Evolutionary conservation across 2,329 filamentous ascomycete genomes (phyloP).

Genomic region (Aspergillus japonicus): DNA sequence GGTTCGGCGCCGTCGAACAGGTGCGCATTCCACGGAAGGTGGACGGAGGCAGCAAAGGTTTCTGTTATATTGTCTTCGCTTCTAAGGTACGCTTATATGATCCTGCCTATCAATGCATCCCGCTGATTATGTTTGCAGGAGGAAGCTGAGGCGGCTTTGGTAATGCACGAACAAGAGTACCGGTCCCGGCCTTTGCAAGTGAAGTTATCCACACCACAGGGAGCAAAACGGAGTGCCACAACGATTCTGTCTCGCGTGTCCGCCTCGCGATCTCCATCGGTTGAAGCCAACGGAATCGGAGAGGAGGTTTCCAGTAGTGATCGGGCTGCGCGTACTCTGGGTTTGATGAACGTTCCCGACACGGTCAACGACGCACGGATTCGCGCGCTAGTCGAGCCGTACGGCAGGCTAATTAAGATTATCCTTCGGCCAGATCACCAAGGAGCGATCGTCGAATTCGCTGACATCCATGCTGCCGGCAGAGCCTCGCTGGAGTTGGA

Average conservation of each 20-base stretch:
- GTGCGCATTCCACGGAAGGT: slow-evolving; percentile 69
- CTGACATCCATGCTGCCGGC: slow-evolving; percentile 67
- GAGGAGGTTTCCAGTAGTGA: slow-evolving; percentile 46
- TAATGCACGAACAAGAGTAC: slow-evolving; percentile 70
- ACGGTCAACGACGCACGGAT: slow-evolving; percentile 88
- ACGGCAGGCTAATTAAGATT: slow-evolving; percentile 72
- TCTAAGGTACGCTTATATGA: slow-evolving; percentile 50
- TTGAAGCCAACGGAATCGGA: slow-evolving; percentile 36
- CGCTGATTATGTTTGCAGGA: slow-evolving; percentile 45
- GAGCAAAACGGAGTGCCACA: slow-evolving; percentile 44
- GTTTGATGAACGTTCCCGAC: slow-evolving; percentile 82
- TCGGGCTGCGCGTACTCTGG: slow-evolving; percentile 67
- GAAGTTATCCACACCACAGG: slow-evolving; percentile 50
- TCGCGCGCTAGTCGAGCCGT: slow-evolving; percentile 66
- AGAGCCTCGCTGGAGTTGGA: slow-evolving; percentile 51
- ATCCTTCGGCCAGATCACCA: slow-evolving; percentile 76
- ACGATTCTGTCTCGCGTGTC: slow-evolving; percentile 46
- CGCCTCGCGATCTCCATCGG: slow-evolving; percentile 36
- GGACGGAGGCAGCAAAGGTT: slow-evolving; percentile 70
- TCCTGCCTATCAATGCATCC: not conserved
- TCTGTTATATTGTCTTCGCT: slow-evolving; percentile 75
- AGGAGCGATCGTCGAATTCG: slow-evolving; percentile 83
- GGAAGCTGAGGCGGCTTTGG: slow-evolving; percentile 63
- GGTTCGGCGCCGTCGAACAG: slow-evolving; percentile 72
- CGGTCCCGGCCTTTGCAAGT: slow-evolving; percentile 68